These are phyloP conservation scores for Aspergillus jensenii DNA, from an alignment of 2,329 filamentous ascomycete genomes.

Conservation along the genomic window DNA sequence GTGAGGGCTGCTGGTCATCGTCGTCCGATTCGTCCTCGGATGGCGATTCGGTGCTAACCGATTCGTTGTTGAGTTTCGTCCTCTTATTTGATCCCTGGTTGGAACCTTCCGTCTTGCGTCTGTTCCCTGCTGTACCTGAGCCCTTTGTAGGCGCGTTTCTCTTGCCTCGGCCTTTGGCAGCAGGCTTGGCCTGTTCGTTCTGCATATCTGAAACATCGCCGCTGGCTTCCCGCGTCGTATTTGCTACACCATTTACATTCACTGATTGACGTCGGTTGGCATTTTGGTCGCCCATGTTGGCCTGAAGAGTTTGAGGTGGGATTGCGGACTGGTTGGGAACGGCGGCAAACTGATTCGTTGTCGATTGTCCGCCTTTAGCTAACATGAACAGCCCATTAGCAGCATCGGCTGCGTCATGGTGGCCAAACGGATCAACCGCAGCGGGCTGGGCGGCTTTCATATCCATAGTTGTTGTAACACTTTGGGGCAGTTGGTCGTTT, in stretches of 20 bases:
- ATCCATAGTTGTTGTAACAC: slow-evolving; percentile 41
- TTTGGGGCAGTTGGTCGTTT: slow-evolving; percentile 37
- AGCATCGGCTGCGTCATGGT: slow-evolving; percentile 88
- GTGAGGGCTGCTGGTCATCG: slow-evolving; percentile 40
- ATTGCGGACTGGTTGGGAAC: slow-evolving; percentile 50
- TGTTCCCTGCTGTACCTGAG: slow-evolving; percentile 57
- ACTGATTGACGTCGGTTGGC: slow-evolving; percentile 44
- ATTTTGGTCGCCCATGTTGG: slow-evolving; percentile 46
- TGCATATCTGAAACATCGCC: slow-evolving; percentile 73
- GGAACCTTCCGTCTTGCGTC: slow-evolving; percentile 76
- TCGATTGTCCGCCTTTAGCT: slow-evolving; percentile 63
- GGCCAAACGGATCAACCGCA: slow-evolving; percentile 69
- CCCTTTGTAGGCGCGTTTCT: slow-evolving; percentile 55
- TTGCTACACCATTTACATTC: slow-evolving; percentile 48
- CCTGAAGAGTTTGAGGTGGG: slow-evolving; percentile 52
- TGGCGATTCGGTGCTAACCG: slow-evolving; percentile 38
- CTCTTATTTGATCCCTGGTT: slow-evolving; percentile 73
- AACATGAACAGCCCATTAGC: slow-evolving; percentile 93
- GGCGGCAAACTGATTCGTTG: slow-evolving; percentile 57
- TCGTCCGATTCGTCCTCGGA: slow-evolving; percentile 55
- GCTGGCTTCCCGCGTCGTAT: slow-evolving; percentile 65
- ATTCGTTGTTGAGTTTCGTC: slow-evolving; percentile 59
- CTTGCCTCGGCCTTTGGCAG: slow-evolving; percentile 68
- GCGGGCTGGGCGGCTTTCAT: slow-evolving; percentile 46
- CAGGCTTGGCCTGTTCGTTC: slow-evolving; percentile 65